These are phyloP conservation scores for Linnemannia hyalina DNA, from an alignment of 192 early-diverging fungal species.

Conservation along the genomic window DNA sequence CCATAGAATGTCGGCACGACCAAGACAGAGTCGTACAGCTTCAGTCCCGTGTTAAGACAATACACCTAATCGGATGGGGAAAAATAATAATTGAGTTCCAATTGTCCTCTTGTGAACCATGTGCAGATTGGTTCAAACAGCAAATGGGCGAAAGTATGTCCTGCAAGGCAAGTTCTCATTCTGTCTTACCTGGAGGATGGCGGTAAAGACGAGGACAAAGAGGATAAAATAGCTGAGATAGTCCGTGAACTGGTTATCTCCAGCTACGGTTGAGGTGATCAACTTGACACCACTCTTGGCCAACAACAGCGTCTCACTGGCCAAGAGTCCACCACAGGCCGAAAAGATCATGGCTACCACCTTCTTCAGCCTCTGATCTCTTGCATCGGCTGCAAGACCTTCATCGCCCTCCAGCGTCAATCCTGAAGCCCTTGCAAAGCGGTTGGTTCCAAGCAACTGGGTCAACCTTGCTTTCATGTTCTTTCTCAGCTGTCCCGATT, in stretches of 20 bases:
- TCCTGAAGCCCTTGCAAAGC: constrained; percentile 27
- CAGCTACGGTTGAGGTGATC: constrained; percentile 35
- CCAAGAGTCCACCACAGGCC: constrained; percentile 63
- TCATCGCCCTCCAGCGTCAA: constrained; percentile 45
- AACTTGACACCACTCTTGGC: constrained; percentile 65
- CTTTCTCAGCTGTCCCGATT: constrained; percentile 39
- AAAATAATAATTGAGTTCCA: neutral
- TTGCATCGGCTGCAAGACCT: constrained; percentile 21
- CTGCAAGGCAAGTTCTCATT: neutral
- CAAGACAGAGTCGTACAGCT: constrained; percentile 67
- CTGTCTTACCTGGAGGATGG: constrained; percentile 62
- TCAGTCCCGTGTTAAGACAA: constrained; percentile 69
- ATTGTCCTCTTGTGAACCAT: neutral
- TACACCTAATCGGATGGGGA: constrained; percentile 58
- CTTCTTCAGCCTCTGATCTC: constrained; percentile 54
- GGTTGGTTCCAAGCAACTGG: constrained; percentile 22
- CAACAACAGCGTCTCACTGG: constrained; percentile 68
- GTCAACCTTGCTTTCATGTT: constrained; percentile 27
- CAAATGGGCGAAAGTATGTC: neutral
- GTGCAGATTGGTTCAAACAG: neutral
- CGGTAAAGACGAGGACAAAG: constrained; percentile 61
- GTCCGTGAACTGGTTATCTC: constrained; percentile 67
- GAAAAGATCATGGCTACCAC: constrained; percentile 68
- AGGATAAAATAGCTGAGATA: constrained; percentile 66
- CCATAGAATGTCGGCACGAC: constrained; percentile 74